Conservation (phyloP, 805 yeast genomes). For the Kodamaea kaohsiungensis region DNA sequence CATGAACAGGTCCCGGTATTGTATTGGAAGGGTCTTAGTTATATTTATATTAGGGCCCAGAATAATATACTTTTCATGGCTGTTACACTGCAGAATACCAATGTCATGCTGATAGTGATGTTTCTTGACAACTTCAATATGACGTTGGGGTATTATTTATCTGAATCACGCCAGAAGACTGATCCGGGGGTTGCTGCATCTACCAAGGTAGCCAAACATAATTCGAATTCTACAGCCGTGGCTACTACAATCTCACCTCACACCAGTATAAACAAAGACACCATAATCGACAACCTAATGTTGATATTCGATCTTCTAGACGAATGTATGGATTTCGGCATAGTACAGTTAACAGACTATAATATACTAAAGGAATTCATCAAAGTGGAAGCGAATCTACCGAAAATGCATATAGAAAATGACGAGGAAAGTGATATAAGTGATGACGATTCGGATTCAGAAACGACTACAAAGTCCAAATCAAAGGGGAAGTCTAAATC, state of each 20-base stretch:
- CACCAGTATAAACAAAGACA: constrained; percentile 44
- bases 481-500: constrained; percentile 14
- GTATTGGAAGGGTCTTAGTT: constrained; percentile 50
- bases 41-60: constrained; percentile 50
- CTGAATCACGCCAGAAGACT: constrained; percentile 1
- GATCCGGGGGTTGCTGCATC: not conserved
- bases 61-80: constrained; percentile 46
- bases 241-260: constrained; percentile 23
- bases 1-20: constrained; percentile 44
- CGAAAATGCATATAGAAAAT: constrained; percentile 15
- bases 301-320: constrained; percentile 81
- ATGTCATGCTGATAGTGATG: constrained; percentile 58
- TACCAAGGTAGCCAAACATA: not conserved
- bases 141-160: constrained; percentile 27
- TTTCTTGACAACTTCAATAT: constrained; percentile 48
- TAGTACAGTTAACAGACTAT: constrained; percentile 82
- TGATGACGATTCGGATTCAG: constrained; percentile 9
- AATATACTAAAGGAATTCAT: constrained; percentile 78
- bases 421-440: constrained; percentile 12
- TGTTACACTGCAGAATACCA: constrained; percentile 47
- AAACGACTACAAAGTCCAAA: constrained; percentile 9
- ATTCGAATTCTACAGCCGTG: not conserved
- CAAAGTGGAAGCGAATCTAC: constrained; percentile 48
- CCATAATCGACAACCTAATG: constrained; percentile 70
- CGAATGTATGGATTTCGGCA: constrained; percentile 86